These are phyloP conservation scores for Eleusine indica DNA, from an alignment of 176 grass and related monocot species.

Conservation along the genomic window DNA sequence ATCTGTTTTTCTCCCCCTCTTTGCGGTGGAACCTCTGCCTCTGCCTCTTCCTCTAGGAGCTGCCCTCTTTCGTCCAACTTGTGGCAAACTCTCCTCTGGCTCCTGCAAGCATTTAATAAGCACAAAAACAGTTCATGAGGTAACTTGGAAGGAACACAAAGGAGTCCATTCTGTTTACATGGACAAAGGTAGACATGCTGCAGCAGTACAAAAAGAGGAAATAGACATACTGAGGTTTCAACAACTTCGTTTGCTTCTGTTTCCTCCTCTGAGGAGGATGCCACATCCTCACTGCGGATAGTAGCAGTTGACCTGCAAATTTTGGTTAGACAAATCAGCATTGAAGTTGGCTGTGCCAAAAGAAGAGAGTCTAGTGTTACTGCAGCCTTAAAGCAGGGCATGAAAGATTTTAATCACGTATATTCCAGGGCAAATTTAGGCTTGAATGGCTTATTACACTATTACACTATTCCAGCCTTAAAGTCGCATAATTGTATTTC, in stretches of 20 bases:
- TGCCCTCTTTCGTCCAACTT: slow-evolving; percentile 69
- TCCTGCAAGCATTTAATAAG: slow-evolving; percentile 43
- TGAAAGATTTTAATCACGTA: not conserved
- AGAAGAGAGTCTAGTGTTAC: not conserved
- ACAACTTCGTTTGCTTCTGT: slow-evolving; percentile 57
- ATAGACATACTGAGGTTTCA: slow-evolving; percentile 71
- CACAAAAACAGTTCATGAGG: slow-evolving; percentile 20
- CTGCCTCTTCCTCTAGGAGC: slow-evolving; percentile 70
- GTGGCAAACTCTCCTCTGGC: slow-evolving; percentile 61
- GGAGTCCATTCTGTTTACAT: not conserved
- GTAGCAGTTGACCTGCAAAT: slow-evolving; percentile 53
- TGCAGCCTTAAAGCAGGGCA: not conserved
- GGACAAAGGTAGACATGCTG: not conserved
- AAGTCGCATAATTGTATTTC: not conserved
- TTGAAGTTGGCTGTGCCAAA: not conserved
- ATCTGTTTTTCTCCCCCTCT: slow-evolving; percentile 84
- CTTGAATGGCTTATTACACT: slow-evolving; percentile 10
- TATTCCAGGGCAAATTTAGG: slow-evolving; percentile 16
- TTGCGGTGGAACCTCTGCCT: slow-evolving; percentile 58
- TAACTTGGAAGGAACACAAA: slow-evolving; percentile 18
- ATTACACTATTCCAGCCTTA: too few species aligned
- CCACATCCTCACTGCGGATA: slow-evolving; percentile 61
- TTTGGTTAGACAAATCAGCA: not conserved
- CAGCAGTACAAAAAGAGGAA: slow-evolving; percentile 17
- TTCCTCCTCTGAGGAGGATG: slow-evolving; percentile 72